Base-by-base conservation (phyloP, 2,329 filamentous ascomycete genomes). In the Trichoderma arundinaceum region DNA sequence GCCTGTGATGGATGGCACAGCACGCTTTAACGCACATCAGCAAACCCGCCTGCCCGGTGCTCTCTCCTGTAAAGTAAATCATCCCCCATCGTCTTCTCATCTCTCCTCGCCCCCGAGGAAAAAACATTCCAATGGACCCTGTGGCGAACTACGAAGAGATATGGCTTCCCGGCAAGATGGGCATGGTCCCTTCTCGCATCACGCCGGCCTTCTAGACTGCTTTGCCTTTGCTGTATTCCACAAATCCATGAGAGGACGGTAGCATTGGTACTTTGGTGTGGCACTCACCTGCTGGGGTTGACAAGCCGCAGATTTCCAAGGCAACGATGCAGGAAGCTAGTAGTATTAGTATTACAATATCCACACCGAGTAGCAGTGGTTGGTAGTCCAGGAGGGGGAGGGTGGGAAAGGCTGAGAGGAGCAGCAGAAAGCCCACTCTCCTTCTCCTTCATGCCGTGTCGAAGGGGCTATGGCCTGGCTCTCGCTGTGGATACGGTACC, bases 381-480 rank as follows among this genome's bases (percentile, higher is more conserved):
- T 28, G 22, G 22, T 28, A 28, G 22, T 28, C 22, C 22, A 28
- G 44, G 19, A 19, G 44, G 19, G 15, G 17, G 17, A 39, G 57
- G 46, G 61, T 64, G 43, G 12, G 52, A 49, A 57, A 64, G 61
- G 61, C 61, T 64, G 61, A 64, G 59, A 62, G 60, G 49, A 53
- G 43, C 33, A 39, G 32, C 33, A 49, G 28, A 19, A 41, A 56
- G 9, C 41, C 39, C 54, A 44, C 54, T 44, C 8, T 48, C 53
- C 41, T 39, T 56, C 61, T 15, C 22, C 35, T 13, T 48, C 52
- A 56, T 57, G 61, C 61, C 61, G 52, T 41, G 52, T 54, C 43
- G 51, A 64, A 64, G 48, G 58, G 48, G 46, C 48, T 44, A 52
- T 61, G 58, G 48, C 43, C 39, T 41, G 58, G 58, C 52, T 51